Percentiles rank a stretch among this genome's conserved stretches.
Evolutionary conservation across 352 stramenopile species (phyloP).

Genomic region (Globisporangium cylindrosporum): DNA sequence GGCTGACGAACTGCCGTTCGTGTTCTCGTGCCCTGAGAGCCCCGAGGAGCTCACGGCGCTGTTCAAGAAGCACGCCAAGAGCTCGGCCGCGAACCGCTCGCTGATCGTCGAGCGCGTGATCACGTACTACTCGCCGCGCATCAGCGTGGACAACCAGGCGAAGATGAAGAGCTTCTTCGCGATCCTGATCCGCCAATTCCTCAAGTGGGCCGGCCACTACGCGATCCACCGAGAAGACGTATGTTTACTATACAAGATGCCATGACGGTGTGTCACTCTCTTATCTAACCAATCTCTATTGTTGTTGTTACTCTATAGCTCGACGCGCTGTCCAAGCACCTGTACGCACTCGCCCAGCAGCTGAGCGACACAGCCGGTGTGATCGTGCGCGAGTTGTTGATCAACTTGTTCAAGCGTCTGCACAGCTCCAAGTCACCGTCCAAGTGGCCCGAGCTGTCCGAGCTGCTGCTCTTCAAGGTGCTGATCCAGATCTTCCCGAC

Average conservation of each 20-base stretch:
- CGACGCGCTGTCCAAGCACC: constrained; percentile 72
- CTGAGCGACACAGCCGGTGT: constrained; percentile 85
- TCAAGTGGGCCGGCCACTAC: constrained; percentile 86
- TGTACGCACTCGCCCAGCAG: constrained; percentile 91
- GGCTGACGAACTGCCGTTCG: constrained; percentile 90
- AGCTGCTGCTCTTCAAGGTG: constrained; percentile 89
- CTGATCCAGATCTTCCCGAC: constrained; percentile 91
- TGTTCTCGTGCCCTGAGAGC: constrained; percentile 93
- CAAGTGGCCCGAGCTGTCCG: constrained; percentile 84
- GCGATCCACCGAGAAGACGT: constrained; percentile 62
- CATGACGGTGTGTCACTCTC: background rate
- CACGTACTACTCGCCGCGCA: constrained; percentile 90
- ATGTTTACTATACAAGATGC: constrained; percentile 14
- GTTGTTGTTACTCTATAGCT: constrained; percentile 37
- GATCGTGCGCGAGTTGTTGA: constrained; percentile 87
- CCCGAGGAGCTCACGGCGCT: constrained; percentile 88
- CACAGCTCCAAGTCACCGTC: constrained; percentile 75
- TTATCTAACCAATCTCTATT: background rate
- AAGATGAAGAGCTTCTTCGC: constrained; percentile 97
- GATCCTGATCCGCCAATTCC: constrained; percentile 92
- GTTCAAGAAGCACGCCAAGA: constrained; percentile 87
- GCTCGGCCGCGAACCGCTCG: constrained; percentile 60
- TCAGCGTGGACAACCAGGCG: constrained; percentile 93
- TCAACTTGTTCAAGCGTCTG: constrained; percentile 89
- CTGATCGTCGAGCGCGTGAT: constrained; percentile 93